Conservation (phyloP, 2,329 filamentous ascomycete genomes). For the Neonectria faginata region DNA sequence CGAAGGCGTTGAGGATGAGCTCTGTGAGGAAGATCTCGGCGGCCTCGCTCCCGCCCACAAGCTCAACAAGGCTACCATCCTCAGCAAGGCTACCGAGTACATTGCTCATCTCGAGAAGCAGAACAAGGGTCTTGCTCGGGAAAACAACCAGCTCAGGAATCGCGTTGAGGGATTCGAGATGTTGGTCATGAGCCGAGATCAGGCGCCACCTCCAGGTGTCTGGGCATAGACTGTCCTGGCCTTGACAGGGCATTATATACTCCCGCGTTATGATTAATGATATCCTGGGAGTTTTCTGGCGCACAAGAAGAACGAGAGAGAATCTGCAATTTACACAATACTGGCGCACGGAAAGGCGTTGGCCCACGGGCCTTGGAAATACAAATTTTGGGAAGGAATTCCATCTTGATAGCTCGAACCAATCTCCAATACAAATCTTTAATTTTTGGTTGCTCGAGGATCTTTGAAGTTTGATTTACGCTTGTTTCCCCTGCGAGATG, state of each 20-base stretch:
- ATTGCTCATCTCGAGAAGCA: constrained; percentile 52
- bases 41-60: constrained; percentile 87
- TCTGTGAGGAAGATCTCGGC: constrained; percentile 77
- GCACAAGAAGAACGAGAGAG: constrained; percentile 29
- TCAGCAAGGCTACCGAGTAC: constrained; percentile 55
- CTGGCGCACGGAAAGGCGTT: constrained; percentile 36
- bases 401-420: constrained; percentile 36
- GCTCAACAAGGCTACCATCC: constrained; percentile 89
- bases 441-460: constrained; percentile 28
- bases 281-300: constrained; percentile 42
- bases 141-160: constrained; percentile 50
- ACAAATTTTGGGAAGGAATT: constrained; percentile 33
- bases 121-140: constrained; percentile 48
- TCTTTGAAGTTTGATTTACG: not conserved
- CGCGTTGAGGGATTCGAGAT: constrained; percentile 47
- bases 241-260: constrained; percentile 29
- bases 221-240: constrained; percentile 38
- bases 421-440: constrained; percentile 43
- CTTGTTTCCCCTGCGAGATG: not conserved
- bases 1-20: constrained; percentile 67
- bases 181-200: constrained; percentile 45
- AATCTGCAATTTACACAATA: constrained; percentile 28
- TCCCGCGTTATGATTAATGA: constrained; percentile 45
- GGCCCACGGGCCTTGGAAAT: constrained; percentile 31
- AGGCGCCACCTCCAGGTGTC: constrained; percentile 41